Evolutionary conservation across 371 early-diverging fungal genomes (phyloP).

Genomic region (Mucor mucedo): DNA sequence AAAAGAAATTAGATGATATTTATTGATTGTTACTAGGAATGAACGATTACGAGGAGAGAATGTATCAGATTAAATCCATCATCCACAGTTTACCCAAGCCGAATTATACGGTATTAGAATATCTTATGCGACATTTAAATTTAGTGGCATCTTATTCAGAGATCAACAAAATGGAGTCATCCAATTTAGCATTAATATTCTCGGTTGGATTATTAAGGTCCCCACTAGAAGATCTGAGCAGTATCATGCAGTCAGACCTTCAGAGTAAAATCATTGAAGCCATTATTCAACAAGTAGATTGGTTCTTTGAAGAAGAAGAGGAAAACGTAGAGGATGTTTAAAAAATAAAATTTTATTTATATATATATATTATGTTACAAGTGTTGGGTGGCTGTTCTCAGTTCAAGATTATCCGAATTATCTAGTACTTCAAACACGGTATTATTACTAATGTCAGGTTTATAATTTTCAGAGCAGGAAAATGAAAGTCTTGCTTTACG

Average conservation of each 20-base stretch:
- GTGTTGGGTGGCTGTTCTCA: slow-evolving; percentile 23
- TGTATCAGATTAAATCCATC: slow-evolving; percentile 70
- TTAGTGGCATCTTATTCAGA: slow-evolving; percentile 66
- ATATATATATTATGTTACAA: slow-evolving; percentile 19
- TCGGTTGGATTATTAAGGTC: slow-evolving; percentile 66
- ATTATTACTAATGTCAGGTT: slow-evolving; percentile 17
- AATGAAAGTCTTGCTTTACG: slow-evolving; percentile 54
- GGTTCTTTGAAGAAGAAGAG: slow-evolving; percentile 60
- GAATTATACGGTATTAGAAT: slow-evolving; percentile 74
- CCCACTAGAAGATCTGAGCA: slow-evolving; percentile 53
- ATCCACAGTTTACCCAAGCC: slow-evolving; percentile 73
- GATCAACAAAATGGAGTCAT: slow-evolving; percentile 87
- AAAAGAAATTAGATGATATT: background rate
- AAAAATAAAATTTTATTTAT: background rate
- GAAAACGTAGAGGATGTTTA: slow-evolving; percentile 2
- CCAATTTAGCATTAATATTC: slow-evolving; percentile 85
- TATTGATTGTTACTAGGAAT: slow-evolving; percentile 52
- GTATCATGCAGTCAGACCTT: slow-evolving; percentile 57
- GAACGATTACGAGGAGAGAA: slow-evolving; percentile 74
- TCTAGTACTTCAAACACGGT: slow-evolving; percentile 21
- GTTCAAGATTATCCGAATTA: slow-evolving; percentile 26
- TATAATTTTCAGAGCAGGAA: slow-evolving; percentile 67
- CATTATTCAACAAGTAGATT: slow-evolving; percentile 64
- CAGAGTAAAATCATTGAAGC: slow-evolving; percentile 63
- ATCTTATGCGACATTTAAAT: slow-evolving; percentile 72